These are phyloP conservation scores for Globisporangium alternatum DNA, from an alignment of 352 stramenopile species.

Conservation along the genomic window DNA sequence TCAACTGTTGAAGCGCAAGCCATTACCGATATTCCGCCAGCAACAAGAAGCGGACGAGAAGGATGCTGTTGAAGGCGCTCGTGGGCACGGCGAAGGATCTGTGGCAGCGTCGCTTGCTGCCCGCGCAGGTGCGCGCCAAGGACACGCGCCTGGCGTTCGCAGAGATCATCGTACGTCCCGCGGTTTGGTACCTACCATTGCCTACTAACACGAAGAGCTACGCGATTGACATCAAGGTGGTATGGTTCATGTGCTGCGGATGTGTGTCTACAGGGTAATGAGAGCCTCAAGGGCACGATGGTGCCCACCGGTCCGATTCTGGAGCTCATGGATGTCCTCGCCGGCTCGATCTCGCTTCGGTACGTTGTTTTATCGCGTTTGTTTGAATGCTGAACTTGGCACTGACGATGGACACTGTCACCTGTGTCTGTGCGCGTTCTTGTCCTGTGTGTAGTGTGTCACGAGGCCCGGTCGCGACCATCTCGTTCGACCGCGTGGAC, in stretches of 20 bases:
- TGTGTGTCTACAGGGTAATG: slow-evolving; percentile 31
- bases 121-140: slow-evolving; percentile 39
- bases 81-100: slow-evolving; percentile 36
- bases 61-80: slow-evolving; percentile 43
- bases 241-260: not conserved
- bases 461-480: slow-evolving; percentile 36
- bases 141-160: slow-evolving; percentile 55
- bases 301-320: slow-evolving; percentile 49
- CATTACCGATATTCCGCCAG: not conserved
- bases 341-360: slow-evolving; percentile 36
- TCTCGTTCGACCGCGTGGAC: slow-evolving; percentile 60
- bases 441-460: slow-evolving; percentile 19
- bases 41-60: not conserved
- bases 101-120: slow-evolving; percentile 43
- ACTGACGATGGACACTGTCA: not conserved
- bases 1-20: not conserved
- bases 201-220: not conserved
- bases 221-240: not conserved
- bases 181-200: not conserved
- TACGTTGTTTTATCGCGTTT: not conserved
- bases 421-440: not conserved
- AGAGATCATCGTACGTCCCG: slow-evolving; percentile 47
- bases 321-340: slow-evolving; percentile 54
- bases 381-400: not conserved
- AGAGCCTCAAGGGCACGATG: slow-evolving; percentile 43